Conservation (phyloP, 2,329 filamentous ascomycete genomes). For the Colletotrichum tropicicola region DNA sequence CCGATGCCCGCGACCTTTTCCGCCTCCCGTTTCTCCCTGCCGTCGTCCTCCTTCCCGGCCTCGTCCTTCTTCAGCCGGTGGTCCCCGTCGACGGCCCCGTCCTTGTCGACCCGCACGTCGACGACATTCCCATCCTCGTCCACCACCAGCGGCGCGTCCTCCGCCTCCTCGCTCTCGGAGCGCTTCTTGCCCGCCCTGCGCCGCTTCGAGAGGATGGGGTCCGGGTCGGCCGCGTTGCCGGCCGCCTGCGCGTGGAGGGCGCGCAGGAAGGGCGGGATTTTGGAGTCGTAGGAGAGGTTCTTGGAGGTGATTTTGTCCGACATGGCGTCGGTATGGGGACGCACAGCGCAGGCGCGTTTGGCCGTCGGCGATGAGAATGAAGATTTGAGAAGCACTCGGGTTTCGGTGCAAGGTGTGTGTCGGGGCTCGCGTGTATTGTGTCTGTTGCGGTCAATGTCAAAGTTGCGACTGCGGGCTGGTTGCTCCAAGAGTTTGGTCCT, state of each 20-base stretch:
- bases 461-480: background rate
- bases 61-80: conserved; percentile 37
- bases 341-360: conserved; percentile 5
- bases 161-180: conserved; percentile 74
- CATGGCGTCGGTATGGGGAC: conserved; percentile 45
- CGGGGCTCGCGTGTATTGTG: background rate
- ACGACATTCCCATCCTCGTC: conserved; percentile 77
- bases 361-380: background rate
- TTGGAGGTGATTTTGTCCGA: conserved; percentile 73
- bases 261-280: conserved; percentile 69
- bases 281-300: conserved; percentile 72
- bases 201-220: conserved; percentile 59
- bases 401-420: background rate
- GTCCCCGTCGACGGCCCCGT: conserved; percentile 50
- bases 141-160: conserved; percentile 80
- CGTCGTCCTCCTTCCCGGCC: conserved; percentile 33
- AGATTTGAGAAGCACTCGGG: too few species aligned
- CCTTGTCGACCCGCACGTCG: conserved; percentile 52
- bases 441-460: too few species aligned
- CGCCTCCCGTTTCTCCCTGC: conserved; percentile 40
- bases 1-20: conserved; percentile 52
- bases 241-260: conserved; percentile 62
- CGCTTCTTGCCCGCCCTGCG: conserved; percentile 62
- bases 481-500: background rate
- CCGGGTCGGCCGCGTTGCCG: conserved; percentile 56